Percentiles rank a stretch among this genome's conserved stretches.
phyloP scores from a whole-genome alignment of 176 grass and related monocot species.

The Rhynchospora tenuis region DNA sequence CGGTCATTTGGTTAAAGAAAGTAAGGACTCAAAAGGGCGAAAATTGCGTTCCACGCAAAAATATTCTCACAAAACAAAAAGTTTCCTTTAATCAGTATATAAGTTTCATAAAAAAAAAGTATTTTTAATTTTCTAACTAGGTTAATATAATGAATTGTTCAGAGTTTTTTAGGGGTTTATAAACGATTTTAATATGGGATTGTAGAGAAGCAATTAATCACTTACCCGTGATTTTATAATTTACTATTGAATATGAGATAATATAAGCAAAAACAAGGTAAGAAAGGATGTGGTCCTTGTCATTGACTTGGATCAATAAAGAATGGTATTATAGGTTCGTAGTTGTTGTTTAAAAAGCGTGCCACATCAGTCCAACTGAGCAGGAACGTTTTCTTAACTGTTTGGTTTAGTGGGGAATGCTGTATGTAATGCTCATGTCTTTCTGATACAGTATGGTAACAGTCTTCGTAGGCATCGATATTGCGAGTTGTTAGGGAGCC shows the following conservation, averaged over 20 bases:
- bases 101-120: background rate
- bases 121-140: background rate
- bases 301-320: constrained; percentile 22
- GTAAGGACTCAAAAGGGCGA: background rate
- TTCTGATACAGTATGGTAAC: background rate
- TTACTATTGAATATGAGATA: background rate
- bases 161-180: background rate
- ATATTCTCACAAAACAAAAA: too few species aligned
- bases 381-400: constrained; percentile 22
- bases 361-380: constrained; percentile 14
- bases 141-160: background rate
- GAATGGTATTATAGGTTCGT: constrained; percentile 2
- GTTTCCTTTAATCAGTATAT: background rate
- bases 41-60: too few species aligned
- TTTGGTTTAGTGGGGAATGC: constrained; percentile 14
- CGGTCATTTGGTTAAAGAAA: background rate
- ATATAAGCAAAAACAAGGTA: background rate
- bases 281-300: background rate
- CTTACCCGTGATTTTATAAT: background rate
- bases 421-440: background rate
- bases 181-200: background rate
- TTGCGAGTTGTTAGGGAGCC: background rate
- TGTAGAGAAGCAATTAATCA: background rate
- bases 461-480: background rate
- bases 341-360: constrained; percentile 22